phyloP scores from a whole-genome alignment of 192 early-diverging fungal species.

The Pilaira anomala region DNA sequence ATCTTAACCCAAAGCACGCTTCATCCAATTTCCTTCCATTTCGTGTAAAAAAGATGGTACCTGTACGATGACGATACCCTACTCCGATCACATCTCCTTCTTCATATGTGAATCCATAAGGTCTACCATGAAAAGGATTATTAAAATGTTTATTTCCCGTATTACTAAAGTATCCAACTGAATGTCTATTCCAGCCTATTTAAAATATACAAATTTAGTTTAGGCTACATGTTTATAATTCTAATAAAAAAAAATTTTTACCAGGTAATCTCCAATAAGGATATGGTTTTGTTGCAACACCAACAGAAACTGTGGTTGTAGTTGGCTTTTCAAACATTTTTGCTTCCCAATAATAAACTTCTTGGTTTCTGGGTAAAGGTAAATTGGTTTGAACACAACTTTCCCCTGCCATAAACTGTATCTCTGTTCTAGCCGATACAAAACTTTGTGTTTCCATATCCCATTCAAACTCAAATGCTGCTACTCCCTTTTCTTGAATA shows the following conservation, averaged over 20 bases:
- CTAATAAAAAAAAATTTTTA: slow-evolving; percentile 18
- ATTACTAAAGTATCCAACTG: slow-evolving; percentile 67
- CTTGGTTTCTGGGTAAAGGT: slow-evolving; percentile 72
- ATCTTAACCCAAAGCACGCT: slow-evolving; percentile 65
- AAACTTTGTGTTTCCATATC: slow-evolving; percentile 58
- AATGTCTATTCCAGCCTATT: slow-evolving; percentile 73
- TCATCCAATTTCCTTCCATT: slow-evolving; percentile 71
- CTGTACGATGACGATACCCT: slow-evolving; percentile 73
- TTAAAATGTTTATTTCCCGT: slow-evolving; percentile 65
- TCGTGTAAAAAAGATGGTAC: slow-evolving; percentile 72
- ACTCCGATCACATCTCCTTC: slow-evolving; percentile 76
- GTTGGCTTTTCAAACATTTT: slow-evolving; percentile 74
- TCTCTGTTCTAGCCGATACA: slow-evolving; percentile 69
- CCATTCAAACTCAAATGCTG: slow-evolving; percentile 77
- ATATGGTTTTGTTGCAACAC: slow-evolving; percentile 74
- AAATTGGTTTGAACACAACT: slow-evolving; percentile 73
- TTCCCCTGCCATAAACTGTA: slow-evolving; percentile 68
- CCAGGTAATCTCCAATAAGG: slow-evolving; percentile 66
- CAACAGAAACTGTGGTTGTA: slow-evolving; percentile 64
- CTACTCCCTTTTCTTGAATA: slow-evolving; percentile 75
- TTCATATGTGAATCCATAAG: slow-evolving; percentile 62
- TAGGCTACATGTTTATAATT: not conserved
- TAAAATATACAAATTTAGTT: not conserved
- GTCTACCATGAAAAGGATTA: slow-evolving; percentile 60
- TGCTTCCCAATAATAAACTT: slow-evolving; percentile 79